Evolutionary conservation across 352 stramenopile genomes (phyloP), one percentile per base, ranked within the genome.

Genomic region (Blastocystis sp.): DNA sequence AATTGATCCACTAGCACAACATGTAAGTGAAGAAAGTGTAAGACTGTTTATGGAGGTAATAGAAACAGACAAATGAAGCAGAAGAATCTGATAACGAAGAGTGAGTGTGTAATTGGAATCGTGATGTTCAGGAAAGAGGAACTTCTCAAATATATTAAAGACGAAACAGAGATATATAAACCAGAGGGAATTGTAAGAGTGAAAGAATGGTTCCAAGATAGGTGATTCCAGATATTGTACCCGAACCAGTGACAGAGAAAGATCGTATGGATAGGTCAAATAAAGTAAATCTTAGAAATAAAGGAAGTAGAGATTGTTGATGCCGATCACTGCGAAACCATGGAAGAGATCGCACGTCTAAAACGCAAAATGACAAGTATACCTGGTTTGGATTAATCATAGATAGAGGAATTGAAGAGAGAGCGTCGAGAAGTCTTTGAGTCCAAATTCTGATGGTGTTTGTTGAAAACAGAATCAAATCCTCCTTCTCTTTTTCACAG

Each of bases 301-400:
- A 58, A 60, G 22, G 73, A 84, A 68, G 73, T 84, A 35, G 73
- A 84, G 73, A n/a, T 7, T 22, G 27, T 27, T 19, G 33, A 66
- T 24, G 33, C 27, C 19, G 48, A n/a, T 9, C 73, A 84, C 27
- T 66, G 51, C 22, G 73, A 84, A 64, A 84, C 73, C 33, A 84
- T 84, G 44, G 73, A 84, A 37, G 73, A 84, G 27, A 22, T 84
- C 22, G n/a, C 59, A 57, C 30, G 68, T 17, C 22, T 84, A 42
- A 84, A 84, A 30, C 51, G 73, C 9, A 84, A 84, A 64, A 35
- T 84, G 53, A 84, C 73, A 44, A 84, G 73, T 84, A 22, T 3
- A 35, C 22, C 17, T 40, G 42, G 24, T 48, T 4, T n/a, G n/a
- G n/a, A 15, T n/a, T 9, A 30, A 7, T 66, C 19, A 84, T n/a